These are phyloP conservation scores for Phytophthora megakarya DNA, from an alignment of 352 stramenopile genomes.

Conservation along the genomic window DNA sequence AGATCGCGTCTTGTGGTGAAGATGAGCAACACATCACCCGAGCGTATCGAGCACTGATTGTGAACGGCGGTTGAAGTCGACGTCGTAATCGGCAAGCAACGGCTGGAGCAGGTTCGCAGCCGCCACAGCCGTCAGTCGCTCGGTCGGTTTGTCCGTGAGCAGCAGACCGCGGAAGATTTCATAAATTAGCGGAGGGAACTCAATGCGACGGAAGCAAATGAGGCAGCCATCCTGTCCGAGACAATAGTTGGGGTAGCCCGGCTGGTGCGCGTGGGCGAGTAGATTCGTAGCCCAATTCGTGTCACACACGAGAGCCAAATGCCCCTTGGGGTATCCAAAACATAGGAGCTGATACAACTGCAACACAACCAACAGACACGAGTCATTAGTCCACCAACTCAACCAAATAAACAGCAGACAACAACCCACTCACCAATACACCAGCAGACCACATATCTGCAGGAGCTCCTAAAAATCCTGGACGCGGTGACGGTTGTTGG, in stretches of 20 bases:
- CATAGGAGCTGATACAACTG: slow-evolving; percentile 84
- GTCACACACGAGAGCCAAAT: slow-evolving; percentile 74
- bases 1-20: background rate
- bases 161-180: slow-evolving; percentile 72
- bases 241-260: slow-evolving; percentile 42
- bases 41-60: slow-evolving; percentile 57
- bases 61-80: slow-evolving; percentile 53
- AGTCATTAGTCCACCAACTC: background rate
- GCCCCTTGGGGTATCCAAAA: slow-evolving; percentile 82
- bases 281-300: slow-evolving; percentile 77
- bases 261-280: slow-evolving; percentile 56
- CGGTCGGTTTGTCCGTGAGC: slow-evolving; percentile 46
- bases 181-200: slow-evolving; percentile 79
- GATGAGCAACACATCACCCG: slow-evolving; percentile 17
- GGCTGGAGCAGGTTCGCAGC: slow-evolving; percentile 60
- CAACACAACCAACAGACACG: slow-evolving; percentile 17
- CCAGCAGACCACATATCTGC: slow-evolving; percentile 83
- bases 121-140: slow-evolving; percentile 61
- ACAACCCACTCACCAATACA: slow-evolving; percentile 60
- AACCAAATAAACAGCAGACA: background rate
- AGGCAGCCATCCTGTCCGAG: slow-evolving; percentile 70
- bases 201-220: slow-evolving; percentile 81
- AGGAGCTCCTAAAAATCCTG: slow-evolving; percentile 67
- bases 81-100: slow-evolving; percentile 64
- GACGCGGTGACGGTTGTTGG: slow-evolving; percentile 51